phyloP scores from a whole-genome alignment of 176 grass and related monocot species.

The Rhynchospora tenuis region DNA sequence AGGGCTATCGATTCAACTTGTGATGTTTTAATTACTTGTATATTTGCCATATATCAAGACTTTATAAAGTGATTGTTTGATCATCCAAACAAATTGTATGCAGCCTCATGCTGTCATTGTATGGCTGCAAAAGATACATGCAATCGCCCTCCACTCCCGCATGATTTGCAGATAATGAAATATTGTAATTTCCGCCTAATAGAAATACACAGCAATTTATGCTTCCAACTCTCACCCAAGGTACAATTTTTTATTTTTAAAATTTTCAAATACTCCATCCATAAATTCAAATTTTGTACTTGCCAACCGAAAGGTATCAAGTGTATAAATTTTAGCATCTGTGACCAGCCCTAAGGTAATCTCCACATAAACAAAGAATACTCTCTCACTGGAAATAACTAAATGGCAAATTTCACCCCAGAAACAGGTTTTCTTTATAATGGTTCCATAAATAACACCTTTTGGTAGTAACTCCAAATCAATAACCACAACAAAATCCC shows the following conservation, averaged over 20 bases:
- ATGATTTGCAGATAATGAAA: neutral
- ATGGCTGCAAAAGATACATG: neutral
- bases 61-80: neutral
- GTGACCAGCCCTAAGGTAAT: neutral
- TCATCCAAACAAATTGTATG: neutral
- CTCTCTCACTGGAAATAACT: neutral
- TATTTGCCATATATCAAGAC: neutral
- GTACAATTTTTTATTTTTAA: neutral
- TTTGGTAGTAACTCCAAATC: neutral
- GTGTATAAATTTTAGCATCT: neutral
- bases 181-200: neutral
- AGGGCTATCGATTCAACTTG: no score
- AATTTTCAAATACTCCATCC: neutral
- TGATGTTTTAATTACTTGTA: no score
- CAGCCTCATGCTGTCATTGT: neutral
- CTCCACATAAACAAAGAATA: neutral
- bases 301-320: neutral
- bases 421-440: no score
- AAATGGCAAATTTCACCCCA: neutral
- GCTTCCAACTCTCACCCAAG: neutral
- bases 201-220: neutral
- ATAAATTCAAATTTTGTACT: neutral
- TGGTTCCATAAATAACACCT: neutral
- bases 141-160: neutral
- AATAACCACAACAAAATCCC: neutral